Evolutionary conservation across 2,329 filamentous ascomycete genomes (phyloP), one percentile per base, ranked within the genome.

Genomic region (Colletotrichum musicola): DNA sequence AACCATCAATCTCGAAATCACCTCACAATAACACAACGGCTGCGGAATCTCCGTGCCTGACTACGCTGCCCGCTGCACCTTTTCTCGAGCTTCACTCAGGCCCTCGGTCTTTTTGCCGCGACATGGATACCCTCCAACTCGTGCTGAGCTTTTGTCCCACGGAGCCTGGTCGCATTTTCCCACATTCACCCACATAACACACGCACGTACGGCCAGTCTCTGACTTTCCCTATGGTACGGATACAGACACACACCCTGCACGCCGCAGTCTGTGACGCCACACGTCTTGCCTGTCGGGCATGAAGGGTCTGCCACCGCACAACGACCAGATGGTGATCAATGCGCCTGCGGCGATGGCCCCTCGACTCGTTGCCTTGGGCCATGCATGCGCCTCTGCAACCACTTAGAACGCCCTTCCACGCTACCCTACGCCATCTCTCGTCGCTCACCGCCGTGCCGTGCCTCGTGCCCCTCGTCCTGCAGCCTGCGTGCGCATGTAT

Each of bases 241-340:
- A 25, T 25, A 35, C 30, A 35, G 30, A 35, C 16, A 16, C 49
- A 16, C 22, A 66, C 22, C 64, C 65, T 50, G 42, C 51, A 14
- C 30, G 6, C 30, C 20, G 51, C 30, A 64, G 20, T 69, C 62
- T 65, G 55, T 42, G 62, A 66, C 50, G 62, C 65, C 65, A 61
- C 65, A 55, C 55, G 65, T 68, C 65, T 65, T 68, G 55, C 65
- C 22, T 64, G 46, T 50, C 50, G 35, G 12, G n/a, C 42, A 68
- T 38, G 35, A 64, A 57, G 20, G 38, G 42, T 18, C 49, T 56
- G 30, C 38, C 38, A 40, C 50, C 65, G 40, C 6, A 49, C 60
- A 44, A 30, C 59, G n/a, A 62, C 44, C 63, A 54, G 47, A 51
- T 47, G 12, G 27, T 54, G 47, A 64, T 42, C 61, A 68, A 68